phyloP scores from a whole-genome alignment of 129 eudicot genomes.

The Flaveria robusta region DNA sequence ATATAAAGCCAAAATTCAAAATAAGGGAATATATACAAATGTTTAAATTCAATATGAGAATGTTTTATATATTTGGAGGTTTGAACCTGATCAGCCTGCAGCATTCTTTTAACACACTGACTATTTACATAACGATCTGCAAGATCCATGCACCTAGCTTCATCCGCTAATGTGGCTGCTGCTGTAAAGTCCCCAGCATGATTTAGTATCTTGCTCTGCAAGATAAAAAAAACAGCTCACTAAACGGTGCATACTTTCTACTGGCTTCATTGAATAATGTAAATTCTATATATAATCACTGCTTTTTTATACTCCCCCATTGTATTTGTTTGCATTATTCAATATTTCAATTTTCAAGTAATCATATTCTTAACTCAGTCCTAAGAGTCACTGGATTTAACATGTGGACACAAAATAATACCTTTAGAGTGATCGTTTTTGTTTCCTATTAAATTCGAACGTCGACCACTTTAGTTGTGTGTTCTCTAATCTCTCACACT shows the following conservation, averaged over 20 bases:
- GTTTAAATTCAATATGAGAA: neutral
- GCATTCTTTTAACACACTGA: conserved; percentile 92
- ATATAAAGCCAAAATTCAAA: neutral
- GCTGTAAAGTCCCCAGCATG: conserved; percentile 90
- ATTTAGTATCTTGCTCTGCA: conserved; percentile 88
- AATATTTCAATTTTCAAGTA: too few relatives aligned
- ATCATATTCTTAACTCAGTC: neutral
- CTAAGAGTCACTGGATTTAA: neutral
- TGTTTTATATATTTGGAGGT: neutral
- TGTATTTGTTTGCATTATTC: neutral
- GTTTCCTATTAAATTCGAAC: neutral
- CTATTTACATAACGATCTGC: conserved; percentile 98
- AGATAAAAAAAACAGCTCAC: neutral
- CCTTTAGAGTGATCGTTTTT: neutral
- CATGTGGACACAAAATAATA: neutral
- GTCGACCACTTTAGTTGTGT: neutral
- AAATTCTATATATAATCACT: neutral
- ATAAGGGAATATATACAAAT: neutral
- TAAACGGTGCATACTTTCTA: conserved; percentile 4
- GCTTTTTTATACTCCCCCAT: neutral
- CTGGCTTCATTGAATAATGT: neutral
- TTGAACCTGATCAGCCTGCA: conserved; percentile 94
- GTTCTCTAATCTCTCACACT: neutral
- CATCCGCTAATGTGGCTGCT: conserved; percentile 98
- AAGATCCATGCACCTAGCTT: conserved; percentile 99